Conservation (phyloP, 805 yeast species). For the Yarrowia porcina region DNA sequence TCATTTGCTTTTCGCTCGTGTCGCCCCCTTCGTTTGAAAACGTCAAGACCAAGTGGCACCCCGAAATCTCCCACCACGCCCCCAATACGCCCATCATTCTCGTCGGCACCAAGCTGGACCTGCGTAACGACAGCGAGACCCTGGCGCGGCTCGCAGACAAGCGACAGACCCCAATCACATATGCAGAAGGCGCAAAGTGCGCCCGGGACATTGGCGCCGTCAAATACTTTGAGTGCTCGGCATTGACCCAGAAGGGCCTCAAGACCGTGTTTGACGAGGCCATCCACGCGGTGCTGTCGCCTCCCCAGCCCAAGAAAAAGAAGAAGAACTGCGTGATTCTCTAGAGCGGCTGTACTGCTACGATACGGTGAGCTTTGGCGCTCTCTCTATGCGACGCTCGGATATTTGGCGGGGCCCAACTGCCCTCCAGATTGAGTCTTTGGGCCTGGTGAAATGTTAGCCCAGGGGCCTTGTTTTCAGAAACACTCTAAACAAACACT, state of each 20-base stretch:
- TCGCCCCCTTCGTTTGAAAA: constrained; percentile 78
- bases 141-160: constrained; percentile 58
- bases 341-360: constrained; percentile 31
- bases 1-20: constrained; percentile 80
- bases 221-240: constrained; percentile 82
- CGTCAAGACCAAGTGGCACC: constrained; percentile 78
- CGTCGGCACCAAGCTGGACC: constrained; percentile 86
- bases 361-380: too few relatives aligned
- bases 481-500: constrained; percentile 8
- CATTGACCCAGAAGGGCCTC: constrained; percentile 83
- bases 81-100: constrained; percentile 64
- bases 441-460: background rate
- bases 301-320: constrained; percentile 47
- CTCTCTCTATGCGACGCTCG: background rate
- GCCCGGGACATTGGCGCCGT: constrained; percentile 72
- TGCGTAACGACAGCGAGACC: constrained; percentile 78
- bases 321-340: constrained; percentile 50
- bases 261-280: constrained; percentile 82
- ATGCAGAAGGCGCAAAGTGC: constrained; percentile 59
- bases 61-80: constrained; percentile 82
- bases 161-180: constrained; percentile 59
- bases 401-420: background rate
- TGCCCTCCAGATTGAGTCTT: background rate
- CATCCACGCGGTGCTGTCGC: constrained; percentile 60
- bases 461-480: background rate